Conservation (phyloP, 768 basidiomycete genomes). For the Hericium erinaceus region DNA sequence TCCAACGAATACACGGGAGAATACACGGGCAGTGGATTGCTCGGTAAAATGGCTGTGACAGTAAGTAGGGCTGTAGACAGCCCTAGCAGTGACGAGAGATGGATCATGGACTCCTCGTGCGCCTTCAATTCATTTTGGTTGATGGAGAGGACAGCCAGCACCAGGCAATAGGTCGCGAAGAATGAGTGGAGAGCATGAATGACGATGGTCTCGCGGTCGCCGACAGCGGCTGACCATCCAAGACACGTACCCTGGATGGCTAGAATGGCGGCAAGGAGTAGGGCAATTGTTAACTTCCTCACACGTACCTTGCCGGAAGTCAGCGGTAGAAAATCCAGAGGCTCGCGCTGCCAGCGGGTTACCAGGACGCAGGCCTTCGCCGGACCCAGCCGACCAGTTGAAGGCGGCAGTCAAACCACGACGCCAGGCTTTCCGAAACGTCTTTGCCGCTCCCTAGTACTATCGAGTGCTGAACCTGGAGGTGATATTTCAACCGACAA, state of each 20-base stretch:
- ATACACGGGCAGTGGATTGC: slow-evolving; percentile 21
- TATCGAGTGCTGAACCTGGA: too few relatives aligned
- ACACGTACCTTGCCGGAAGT: slow-evolving; percentile 20
- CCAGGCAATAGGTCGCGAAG: slow-evolving; percentile 33
- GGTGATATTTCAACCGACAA: too few relatives aligned
- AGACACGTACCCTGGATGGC: slow-evolving; percentile 44
- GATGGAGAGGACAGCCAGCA: slow-evolving; percentile 41
- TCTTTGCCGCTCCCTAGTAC: too few relatives aligned
- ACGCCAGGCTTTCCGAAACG: too few relatives aligned
- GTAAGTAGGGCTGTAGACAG: slow-evolving; percentile 28
- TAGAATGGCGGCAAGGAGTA: slow-evolving; percentile 37
- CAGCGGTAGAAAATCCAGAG: too few relatives aligned
- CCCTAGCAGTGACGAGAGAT: slow-evolving; percentile 34
- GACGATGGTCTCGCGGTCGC: slow-evolving; percentile 24
- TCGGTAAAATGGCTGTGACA: slow-evolving; percentile 49
- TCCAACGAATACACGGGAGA: slow-evolving; percentile 8
- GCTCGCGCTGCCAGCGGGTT: too few relatives aligned
- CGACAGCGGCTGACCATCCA: slow-evolving; percentile 26
- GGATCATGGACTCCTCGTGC: slow-evolving; percentile 35
- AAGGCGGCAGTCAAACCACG: too few relatives aligned
- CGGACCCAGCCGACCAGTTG: too few relatives aligned
- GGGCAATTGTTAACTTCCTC: slow-evolving; percentile 43
- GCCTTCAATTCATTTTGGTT: slow-evolving; percentile 28
- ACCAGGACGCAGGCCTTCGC: too few relatives aligned
- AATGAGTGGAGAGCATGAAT: slow-evolving; percentile 18